These are phyloP conservation scores for Neocucurbitaria cava DNA, from an alignment of 2,329 filamentous ascomycete species.

Conservation along the genomic window DNA sequence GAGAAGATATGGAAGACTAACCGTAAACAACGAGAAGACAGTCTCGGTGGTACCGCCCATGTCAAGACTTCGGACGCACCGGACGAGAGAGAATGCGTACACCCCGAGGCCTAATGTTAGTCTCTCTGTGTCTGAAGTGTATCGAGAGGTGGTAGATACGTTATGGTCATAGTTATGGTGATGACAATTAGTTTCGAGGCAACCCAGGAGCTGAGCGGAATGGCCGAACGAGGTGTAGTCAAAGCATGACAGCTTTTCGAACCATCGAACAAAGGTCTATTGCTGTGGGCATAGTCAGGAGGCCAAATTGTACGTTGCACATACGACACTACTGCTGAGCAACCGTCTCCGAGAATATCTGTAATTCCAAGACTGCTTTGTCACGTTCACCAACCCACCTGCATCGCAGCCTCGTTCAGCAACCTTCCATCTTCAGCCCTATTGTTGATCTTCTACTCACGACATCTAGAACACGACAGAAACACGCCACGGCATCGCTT, in stretches of 20 bases:
- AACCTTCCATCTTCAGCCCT: conserved; percentile 16
- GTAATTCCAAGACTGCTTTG: conserved; percentile 9
- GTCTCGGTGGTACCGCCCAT: too few relatives aligned
- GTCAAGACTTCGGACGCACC: not conserved
- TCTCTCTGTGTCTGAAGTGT: not conserved
- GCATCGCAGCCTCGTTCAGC: conserved; percentile 14
- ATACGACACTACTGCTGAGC: conserved; percentile 6
- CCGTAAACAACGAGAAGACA: too few relatives aligned
- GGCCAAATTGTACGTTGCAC: not conserved
- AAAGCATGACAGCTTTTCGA: not conserved
- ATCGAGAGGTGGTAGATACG: not conserved
- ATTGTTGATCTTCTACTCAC: not conserved
- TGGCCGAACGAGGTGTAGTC: not conserved
- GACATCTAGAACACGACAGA: conserved; percentile 4
- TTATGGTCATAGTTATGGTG: not conserved
- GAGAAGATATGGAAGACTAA: too few relatives aligned
- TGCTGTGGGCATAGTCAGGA: not conserved
- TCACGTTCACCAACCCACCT: conserved; percentile 2
- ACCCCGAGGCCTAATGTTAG: not conserved
- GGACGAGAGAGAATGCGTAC: not conserved
- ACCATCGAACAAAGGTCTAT: not conserved
- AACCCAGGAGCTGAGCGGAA: not conserved
- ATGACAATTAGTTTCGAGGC: not conserved
- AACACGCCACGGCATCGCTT: not conserved
- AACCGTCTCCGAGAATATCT: not conserved